Evolutionary conservation across 495 filamentous ascomycete genomes (phyloP), one percentile per base, ranked within the genome.

Genomic region (Penicillium waksmanii): DNA sequence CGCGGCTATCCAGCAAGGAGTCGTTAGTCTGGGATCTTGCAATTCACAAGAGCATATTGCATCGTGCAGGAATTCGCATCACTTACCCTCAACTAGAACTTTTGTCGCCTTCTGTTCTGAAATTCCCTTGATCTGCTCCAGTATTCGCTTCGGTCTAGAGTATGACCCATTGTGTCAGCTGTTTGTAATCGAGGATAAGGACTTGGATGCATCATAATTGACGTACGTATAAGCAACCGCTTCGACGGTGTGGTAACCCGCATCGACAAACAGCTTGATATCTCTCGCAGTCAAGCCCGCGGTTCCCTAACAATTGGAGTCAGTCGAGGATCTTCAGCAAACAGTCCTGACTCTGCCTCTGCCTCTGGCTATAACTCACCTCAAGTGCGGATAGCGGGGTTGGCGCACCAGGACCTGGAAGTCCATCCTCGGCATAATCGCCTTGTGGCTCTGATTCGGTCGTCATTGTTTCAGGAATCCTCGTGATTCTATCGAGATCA

Each of bases 71-170:
- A 6, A 18, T 17, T 44, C 17, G 17, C 17, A 54, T 36, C 12
- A 62, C 71, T 66, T 73, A 92, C 93, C 93, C 80, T 98, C 95
- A 8, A 87, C 87, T 15, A 98, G 81, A n/a, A 98, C 85, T 70
- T 98, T 98, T 19, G 84, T 87, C 3, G 96, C 96, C 70, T 98
- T 98, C 65, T 93, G 88, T 73, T 97, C 93, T 12, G 95, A 98
- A 40, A 98, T 97, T 57, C 94, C 94, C 73, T 98, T 98, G 69
- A 98, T 93, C 63, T 94, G 91, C 66, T 98, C 93, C 11, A 98
- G 75, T 33, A 89, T 73, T 66, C 93, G 85, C 62, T 87, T 87
- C 7, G 96, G 94, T 47, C 87, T 90, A 49, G 0, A 10, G 27
- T 15, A 50, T 2, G 10, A 11, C 6, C 34, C 19, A 36, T 17